Conservation (phyloP, 2,329 filamentous ascomycete genomes). For the Escovopsis weberi region DNA sequence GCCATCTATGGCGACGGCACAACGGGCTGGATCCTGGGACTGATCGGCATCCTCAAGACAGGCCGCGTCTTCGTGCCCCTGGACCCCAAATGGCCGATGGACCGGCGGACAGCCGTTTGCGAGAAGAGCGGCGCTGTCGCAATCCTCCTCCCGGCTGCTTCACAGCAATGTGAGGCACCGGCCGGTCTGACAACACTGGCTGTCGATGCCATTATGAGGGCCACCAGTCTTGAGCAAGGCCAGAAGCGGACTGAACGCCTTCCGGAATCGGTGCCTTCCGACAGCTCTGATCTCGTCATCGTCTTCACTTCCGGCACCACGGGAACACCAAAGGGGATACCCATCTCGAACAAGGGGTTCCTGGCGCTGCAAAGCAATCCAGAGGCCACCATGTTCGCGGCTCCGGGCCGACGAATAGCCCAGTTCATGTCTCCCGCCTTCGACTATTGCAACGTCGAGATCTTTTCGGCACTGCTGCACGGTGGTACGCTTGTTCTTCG, state of each 20-base stretch:
- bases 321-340: slow-evolving; percentile 4
- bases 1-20: slow-evolving; percentile 4
- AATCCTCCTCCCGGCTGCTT: neutral
- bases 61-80: slow-evolving; percentile 2
- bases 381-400: slow-evolving; percentile 2
- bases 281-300: slow-evolving; percentile 1
- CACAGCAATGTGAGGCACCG: neutral
- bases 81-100: slow-evolving; percentile 4
- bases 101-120: neutral
- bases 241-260: neutral
- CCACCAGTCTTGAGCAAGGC: neutral
- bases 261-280: neutral
- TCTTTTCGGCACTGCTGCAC: slow-evolving; percentile 2
- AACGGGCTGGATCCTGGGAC: slow-evolving; percentile 2
- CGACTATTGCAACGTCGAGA: slow-evolving; percentile 3
- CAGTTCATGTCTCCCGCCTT: slow-evolving; percentile 5
- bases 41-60: slow-evolving; percentile 2
- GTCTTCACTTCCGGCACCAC: slow-evolving; percentile 5
- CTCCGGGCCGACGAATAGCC: slow-evolving; percentile 3
- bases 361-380: slow-evolving; percentile 4
- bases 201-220: neutral
- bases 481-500: slow-evolving; percentile 4
- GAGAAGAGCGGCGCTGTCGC: neutral
- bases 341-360: slow-evolving; percentile 2
- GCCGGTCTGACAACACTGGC: neutral